These are phyloP conservation scores for Clavispora fructus DNA, from an alignment of 805 yeast genomes.

Conservation along the genomic window DNA sequence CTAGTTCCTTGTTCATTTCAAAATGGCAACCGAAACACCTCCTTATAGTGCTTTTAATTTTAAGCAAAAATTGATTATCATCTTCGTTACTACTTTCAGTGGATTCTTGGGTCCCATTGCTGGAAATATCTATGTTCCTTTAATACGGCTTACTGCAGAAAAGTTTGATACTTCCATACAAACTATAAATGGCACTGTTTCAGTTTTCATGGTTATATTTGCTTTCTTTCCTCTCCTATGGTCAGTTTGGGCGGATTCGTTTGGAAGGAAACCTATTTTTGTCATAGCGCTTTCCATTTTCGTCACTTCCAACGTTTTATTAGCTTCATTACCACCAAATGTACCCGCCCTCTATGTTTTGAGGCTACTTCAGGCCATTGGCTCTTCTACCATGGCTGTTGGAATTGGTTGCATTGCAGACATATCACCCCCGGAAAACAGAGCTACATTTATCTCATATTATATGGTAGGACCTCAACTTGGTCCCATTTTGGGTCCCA, in stretches of 20 bases:
- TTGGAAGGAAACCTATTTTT: conserved; percentile 38
- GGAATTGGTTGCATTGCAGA: conserved; percentile 36
- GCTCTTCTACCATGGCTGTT: conserved; percentile 32
- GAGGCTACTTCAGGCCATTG: conserved; percentile 32
- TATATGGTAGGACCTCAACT: conserved; percentile 37
- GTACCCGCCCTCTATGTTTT: conserved; percentile 25
- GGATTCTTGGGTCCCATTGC: conserved; percentile 55
- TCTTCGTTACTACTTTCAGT: conserved; percentile 40
- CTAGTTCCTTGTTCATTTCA: too few species aligned
- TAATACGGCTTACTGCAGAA: conserved; percentile 40
- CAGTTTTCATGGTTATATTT: conserved; percentile 53
- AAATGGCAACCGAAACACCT: too few species aligned
- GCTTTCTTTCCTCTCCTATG: conserved; percentile 53
- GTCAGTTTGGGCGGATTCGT: conserved; percentile 52
- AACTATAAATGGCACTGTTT: conserved; percentile 49
- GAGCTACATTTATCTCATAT: conserved; percentile 29
- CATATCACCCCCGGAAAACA: conserved; percentile 22
- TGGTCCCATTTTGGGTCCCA: conserved; percentile 36
- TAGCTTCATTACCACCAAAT: conserved; percentile 27
- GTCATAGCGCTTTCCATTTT: conserved; percentile 22
- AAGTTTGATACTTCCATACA: conserved; percentile 38
- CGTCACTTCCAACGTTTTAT: conserved; percentile 22
- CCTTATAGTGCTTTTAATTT: background rate
- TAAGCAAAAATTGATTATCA: conserved; percentile 18
- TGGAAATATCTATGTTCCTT: conserved; percentile 55